Conservation (phyloP, 148 eudicot species). For the Hydrangea macrophylla region DNA sequence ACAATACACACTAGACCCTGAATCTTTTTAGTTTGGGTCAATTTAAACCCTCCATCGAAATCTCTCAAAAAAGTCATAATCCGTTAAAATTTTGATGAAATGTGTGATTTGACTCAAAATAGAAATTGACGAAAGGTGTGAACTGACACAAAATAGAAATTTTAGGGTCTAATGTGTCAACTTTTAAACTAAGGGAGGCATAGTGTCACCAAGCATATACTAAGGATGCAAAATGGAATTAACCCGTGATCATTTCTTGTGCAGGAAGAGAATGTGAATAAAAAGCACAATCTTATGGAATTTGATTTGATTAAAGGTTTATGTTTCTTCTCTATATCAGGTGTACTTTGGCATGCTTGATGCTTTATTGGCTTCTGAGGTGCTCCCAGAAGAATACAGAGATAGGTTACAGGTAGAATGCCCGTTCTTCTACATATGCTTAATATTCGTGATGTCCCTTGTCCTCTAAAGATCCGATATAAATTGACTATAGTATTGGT, state of each 20-base stretch:
- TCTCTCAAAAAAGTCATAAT: no score
- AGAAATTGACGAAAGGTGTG: no score
- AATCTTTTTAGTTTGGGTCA: no score
- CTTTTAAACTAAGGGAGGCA: no score
- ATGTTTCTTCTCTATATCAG: constrained; percentile 33
- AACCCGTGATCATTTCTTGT: neutral
- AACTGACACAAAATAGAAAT: no score
- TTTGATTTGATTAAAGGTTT: neutral
- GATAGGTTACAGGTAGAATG: constrained; percentile 69
- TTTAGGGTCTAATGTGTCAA: no score
- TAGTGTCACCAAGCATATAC: no score
- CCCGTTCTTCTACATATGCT: neutral
- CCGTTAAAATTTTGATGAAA: no score
- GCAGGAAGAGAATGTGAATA: constrained; percentile 5
- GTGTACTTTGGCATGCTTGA: constrained; percentile 97
- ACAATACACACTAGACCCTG: no score
- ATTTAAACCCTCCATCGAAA: no score
- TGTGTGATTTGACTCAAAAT: no score
- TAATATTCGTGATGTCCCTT: constrained; percentile 2
- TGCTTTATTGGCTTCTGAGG: constrained; percentile 88
- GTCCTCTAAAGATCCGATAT: neutral
- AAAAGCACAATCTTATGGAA: neutral
- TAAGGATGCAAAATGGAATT: no score
- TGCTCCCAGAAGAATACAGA: constrained; percentile 87
- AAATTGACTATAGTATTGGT: constrained; percentile 12